Percentiles rank a stretch among this genome's conserved stretches.
Conservation (phyloP, 2,329 filamentous ascomycete genomes). For the Penicillium sp. region DNA sequence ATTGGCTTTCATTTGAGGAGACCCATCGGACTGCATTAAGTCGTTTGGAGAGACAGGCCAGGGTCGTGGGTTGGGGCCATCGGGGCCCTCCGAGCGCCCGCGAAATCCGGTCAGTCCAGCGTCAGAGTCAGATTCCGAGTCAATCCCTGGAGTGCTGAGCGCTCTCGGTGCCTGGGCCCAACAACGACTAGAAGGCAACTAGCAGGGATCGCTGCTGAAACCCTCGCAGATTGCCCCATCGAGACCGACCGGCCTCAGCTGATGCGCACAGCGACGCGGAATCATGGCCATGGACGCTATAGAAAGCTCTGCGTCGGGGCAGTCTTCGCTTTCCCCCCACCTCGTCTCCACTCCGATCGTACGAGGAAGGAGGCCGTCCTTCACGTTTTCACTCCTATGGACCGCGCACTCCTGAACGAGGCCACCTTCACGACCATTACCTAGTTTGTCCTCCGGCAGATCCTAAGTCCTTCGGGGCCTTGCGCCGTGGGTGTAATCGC, state of each 20-base stretch:
- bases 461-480: conserved; percentile 15
- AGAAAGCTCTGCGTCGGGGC: too few species aligned
- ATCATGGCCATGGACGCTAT: too few species aligned
- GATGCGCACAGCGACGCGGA: too few species aligned
- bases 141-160: too few species aligned
- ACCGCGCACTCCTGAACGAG: neutral
- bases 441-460: conserved; percentile 23
- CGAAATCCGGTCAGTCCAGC: conserved; percentile 13
- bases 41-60: too few species aligned
- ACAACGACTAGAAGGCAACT: conserved; percentile 17
- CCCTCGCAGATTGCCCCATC: conserved; percentile 12
- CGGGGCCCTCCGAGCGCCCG: conserved; percentile 6
- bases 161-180: conserved; percentile 10
- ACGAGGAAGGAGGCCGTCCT: conserved; percentile 4
- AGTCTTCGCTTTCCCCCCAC: neutral
- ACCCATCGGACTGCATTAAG: conserved; percentile 15
- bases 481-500: conserved; percentile 15
- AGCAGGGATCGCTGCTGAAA: conserved; percentile 18
- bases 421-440: conserved; percentile 17
- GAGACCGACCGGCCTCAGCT: conserved; percentile 19
- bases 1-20: too few species aligned
- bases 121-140: too few species aligned
- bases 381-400: conserved; percentile 5
- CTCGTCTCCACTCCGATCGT: conserved; percentile 3
- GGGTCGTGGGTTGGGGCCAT: too few species aligned